Percentiles rank a stretch among this genome's conserved stretches.
These are phyloP conservation scores for Carex littledalei DNA, from an alignment of 176 grass and related monocot genomes.

Conservation along the genomic window DNA sequence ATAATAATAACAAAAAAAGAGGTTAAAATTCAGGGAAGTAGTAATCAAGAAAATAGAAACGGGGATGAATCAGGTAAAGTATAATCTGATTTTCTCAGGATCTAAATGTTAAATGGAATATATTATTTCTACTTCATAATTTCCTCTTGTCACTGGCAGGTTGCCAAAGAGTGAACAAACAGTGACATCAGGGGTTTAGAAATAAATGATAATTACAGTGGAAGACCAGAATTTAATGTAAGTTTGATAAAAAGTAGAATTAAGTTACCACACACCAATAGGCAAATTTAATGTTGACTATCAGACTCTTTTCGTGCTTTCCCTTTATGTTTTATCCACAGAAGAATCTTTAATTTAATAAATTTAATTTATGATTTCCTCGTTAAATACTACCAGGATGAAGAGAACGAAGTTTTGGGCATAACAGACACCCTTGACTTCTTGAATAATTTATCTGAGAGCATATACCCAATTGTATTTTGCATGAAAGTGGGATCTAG, in stretches of 20 bases:
- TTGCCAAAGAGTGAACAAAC: conserved; percentile 33
- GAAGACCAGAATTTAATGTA: conserved; percentile 72
- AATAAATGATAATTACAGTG: conserved; percentile 68
- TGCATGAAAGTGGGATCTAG: conserved; percentile 54
- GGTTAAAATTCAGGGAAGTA: neutral
- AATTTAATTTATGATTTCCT: neutral
- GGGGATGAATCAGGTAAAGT: neutral
- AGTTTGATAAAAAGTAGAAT: conserved; percentile 11
- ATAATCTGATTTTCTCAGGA: too few species aligned
- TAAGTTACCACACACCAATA: neutral
- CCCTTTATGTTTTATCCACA: neutral
- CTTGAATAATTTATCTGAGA: conserved; percentile 94
- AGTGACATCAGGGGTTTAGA: conserved; percentile 27
- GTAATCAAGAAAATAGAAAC: neutral
- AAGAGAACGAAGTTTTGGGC: conserved; percentile 77
- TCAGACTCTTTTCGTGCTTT: neutral
- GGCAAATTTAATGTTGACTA: neutral
- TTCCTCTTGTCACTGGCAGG: too few species aligned
- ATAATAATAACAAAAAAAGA: neutral
- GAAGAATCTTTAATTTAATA: neutral
- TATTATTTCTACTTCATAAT: too few species aligned
- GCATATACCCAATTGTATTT: conserved; percentile 87
- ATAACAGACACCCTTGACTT: conserved; percentile 84
- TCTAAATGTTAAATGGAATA: too few species aligned
- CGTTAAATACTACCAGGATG: conserved; percentile 39